Evolutionary conservation across 108 stramenopile species (phyloP).

Genomic region (Pseudonitzschia delicatissima): DNA sequence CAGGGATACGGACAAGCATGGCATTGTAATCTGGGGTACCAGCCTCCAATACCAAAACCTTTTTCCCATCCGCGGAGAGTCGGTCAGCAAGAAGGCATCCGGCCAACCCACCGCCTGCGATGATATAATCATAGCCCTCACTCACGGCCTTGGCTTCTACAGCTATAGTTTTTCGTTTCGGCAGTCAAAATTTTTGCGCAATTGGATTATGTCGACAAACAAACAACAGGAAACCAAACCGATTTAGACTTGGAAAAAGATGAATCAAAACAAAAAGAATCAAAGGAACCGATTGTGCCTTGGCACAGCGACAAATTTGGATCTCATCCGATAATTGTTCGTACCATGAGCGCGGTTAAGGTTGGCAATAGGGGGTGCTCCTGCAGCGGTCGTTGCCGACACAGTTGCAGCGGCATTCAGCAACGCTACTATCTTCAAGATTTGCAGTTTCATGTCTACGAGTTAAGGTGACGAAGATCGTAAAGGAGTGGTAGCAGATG

Average conservation of each 20-base stretch:
- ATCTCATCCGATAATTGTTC: not conserved
- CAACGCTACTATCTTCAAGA: slow-evolving; percentile 10
- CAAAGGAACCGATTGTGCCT: not conserved
- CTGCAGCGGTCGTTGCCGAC: slow-evolving; percentile 2
- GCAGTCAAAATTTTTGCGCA: not conserved
- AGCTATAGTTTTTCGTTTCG: not conserved
- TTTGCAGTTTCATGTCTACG: slow-evolving; percentile 9
- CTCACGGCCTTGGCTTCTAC: not conserved
- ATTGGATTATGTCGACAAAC: not conserved
- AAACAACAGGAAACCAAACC: not conserved
- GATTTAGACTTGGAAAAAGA: not conserved
- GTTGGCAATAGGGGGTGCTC: slow-evolving; percentile 18
- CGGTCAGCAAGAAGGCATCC: slow-evolving; percentile 71
- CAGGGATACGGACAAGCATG: slow-evolving; percentile 35
- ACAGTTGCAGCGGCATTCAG: slow-evolving; percentile 4
- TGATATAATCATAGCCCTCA: slow-evolving; percentile 57
- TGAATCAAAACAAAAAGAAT: not conserved
- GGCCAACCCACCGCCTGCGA: slow-evolving; percentile 78
- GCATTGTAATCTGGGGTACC: slow-evolving; percentile 35
- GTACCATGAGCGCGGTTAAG: slow-evolving; percentile 13
- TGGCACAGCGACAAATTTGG: not conserved
- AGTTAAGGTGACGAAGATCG: not conserved
- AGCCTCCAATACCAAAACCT: slow-evolving; percentile 31
- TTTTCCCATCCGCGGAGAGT: slow-evolving; percentile 30
- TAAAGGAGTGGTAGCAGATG: not conserved